Conservation (phyloP, 805 yeast genomes). For the Hanseniaspora taiwanica region DNA sequence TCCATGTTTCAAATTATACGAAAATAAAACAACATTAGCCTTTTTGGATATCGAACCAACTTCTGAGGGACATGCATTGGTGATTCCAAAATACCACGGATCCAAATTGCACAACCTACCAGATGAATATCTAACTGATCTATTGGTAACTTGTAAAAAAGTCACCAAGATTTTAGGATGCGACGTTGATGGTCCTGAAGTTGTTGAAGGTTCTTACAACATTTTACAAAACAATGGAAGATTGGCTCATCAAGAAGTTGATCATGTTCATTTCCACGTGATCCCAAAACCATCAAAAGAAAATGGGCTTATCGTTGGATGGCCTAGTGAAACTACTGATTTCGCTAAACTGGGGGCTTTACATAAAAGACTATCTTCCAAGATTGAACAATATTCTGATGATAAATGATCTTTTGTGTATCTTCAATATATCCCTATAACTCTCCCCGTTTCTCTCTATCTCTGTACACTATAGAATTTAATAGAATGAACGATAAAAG, state of each 20-base stretch:
- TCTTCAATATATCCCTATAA: neutral
- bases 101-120: constrained; percentile 87
- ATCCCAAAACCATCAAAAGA: constrained; percentile 71
- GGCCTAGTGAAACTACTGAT: constrained; percentile 85
- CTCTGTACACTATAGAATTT: neutral
- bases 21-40: constrained; percentile 69
- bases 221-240: constrained; percentile 86
- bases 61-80: constrained; percentile 73
- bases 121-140: constrained; percentile 76
- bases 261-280: constrained; percentile 93
- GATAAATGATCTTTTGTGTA: too few species aligned
- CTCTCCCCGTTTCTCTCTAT: neutral
- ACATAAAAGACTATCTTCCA: constrained; percentile 46
- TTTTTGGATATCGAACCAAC: constrained; percentile 92
- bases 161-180: constrained; percentile 61
- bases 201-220: constrained; percentile 59
- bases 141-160: constrained; percentile 80
- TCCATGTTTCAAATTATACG: constrained; percentile 82
- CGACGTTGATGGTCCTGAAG: constrained; percentile 45
- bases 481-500: too few species aligned
- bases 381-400: constrained; percentile 25
- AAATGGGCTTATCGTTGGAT: constrained; percentile 76
- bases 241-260: constrained; percentile 91
- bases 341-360: constrained; percentile 55
- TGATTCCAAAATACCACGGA: constrained; percentile 90